These are phyloP conservation scores for Ilyonectria robusta DNA, from an alignment of 2,329 filamentous ascomycete species.

Conservation along the genomic window DNA sequence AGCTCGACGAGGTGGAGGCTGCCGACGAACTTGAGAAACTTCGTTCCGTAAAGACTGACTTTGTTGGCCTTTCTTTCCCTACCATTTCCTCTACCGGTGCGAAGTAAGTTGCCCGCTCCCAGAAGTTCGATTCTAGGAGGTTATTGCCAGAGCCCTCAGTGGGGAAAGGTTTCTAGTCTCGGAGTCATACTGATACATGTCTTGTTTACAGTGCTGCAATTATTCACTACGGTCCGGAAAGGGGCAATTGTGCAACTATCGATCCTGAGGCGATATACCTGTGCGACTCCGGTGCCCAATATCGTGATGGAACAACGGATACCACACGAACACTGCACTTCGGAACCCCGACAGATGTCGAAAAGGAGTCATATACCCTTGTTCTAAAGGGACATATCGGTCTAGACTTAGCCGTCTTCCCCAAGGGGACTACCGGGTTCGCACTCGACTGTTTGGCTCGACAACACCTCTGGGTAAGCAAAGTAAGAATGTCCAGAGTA, in stretches of 20 bases:
- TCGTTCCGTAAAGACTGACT: conserved; percentile 78
- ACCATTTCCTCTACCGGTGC: conserved; percentile 96
- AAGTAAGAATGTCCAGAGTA: neutral
- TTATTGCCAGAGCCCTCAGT: neutral
- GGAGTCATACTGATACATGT: conserved; percentile 18
- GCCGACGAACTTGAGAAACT: conserved; percentile 90
- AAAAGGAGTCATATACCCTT: conserved; percentile 91
- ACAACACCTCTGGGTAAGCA: conserved; percentile 88
- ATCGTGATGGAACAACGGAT: conserved; percentile 94
- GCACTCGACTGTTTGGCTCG: conserved; percentile 90
- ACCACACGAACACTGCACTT: conserved; percentile 96
- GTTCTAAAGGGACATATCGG: conserved; percentile 96
- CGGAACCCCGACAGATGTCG: conserved; percentile 83
- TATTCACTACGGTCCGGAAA: conserved; percentile 95
- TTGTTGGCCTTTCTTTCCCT: conserved; percentile 91
- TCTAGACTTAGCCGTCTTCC: conserved; percentile 88
- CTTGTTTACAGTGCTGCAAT: conserved; percentile 80
- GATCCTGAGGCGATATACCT: conserved; percentile 91
- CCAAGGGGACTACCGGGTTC: conserved; percentile 95
- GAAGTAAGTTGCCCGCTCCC: conserved; percentile 62
- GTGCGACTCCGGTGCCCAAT: conserved; percentile 98
- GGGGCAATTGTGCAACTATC: conserved; percentile 84
- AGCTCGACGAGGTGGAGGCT: conserved; percentile 89
- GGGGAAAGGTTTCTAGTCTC: neutral
- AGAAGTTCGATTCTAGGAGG: neutral